These are phyloP conservation scores for Podospora bellae-mahoneyi DNA, from an alignment of 495 filamentous ascomycete species.

Conservation along the genomic window DNA sequence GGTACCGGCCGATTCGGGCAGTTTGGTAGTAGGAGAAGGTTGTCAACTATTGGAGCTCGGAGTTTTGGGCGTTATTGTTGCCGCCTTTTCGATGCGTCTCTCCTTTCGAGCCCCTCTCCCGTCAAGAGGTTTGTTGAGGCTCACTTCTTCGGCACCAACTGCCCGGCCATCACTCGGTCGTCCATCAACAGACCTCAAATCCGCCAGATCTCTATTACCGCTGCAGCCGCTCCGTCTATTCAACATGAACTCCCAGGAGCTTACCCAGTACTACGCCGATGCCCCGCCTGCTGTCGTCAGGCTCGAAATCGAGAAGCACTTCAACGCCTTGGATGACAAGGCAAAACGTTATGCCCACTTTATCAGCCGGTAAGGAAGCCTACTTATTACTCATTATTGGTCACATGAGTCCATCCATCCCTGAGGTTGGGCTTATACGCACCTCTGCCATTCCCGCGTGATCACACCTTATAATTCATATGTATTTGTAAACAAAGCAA, in stretches of 20 bases:
- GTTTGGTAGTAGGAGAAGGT: conserved; percentile 5
- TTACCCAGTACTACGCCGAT: conserved; percentile 80
- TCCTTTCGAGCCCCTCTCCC: conserved; percentile 15
- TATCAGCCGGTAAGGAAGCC: conserved; percentile 65
- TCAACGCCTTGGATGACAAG: conserved; percentile 71
- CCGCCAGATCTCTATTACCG: conserved; percentile 11
- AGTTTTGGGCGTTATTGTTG: conserved; percentile 13
- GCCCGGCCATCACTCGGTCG: conserved; percentile 5
- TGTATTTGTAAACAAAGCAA: neutral
- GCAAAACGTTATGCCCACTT: conserved; percentile 90
- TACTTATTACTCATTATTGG: neutral
- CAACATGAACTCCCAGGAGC: conserved; percentile 50
- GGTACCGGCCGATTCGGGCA: conserved; percentile 6
- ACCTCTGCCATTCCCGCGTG: neutral
- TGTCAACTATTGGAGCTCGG: conserved; percentile 3
- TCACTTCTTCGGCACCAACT: conserved; percentile 11
- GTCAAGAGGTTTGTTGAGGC: conserved; percentile 15
- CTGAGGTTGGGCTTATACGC: neutral
- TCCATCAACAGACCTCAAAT: conserved; percentile 1
- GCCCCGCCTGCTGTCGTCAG: conserved; percentile 81
- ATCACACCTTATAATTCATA: neutral
- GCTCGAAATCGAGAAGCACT: conserved; percentile 85
- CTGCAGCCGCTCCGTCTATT: conserved; percentile 13
- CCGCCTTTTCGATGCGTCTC: conserved; percentile 24
- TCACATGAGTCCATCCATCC: neutral